Base-by-base conservation (phyloP, 2,329 filamentous ascomycete species). In the Colletotrichum zoysiae region DNA sequence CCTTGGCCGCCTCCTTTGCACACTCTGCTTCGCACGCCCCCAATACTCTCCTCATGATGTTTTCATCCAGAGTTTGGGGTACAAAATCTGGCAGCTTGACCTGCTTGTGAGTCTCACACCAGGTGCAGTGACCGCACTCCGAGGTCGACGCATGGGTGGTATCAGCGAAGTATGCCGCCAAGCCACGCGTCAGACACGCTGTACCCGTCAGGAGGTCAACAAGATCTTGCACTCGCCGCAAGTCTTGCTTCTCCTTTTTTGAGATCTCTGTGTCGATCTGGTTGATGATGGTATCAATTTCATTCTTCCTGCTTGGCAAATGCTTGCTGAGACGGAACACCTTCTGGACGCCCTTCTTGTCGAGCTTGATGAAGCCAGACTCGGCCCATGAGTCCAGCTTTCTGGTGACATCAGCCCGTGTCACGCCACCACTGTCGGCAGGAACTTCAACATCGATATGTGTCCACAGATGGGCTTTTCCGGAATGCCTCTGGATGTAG, bases 81-180 rank as follows among this genome's bases (percentile, higher is more conserved):
- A 82, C 79, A 38, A 81, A 82, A 0, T 81, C 76, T 0, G 85
- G 81, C 14, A 86, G 77, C 7, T 78, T 68, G 2, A 87, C 76
- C 0, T 80, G 75, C 61, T 77, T 74, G 2, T 82, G 81, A 0
- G 81, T 84, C 9, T 79, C 65, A 68, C 85, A 87, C 74, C 79
- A 87, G 0, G 86, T 88, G 76, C 88, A 90, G 71, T 89, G 86
- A 0, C 87, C 88, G 68, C 89, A 91, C 23, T 83, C 80, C 0
- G 77, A 82, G 83, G 0, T 79, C 79, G 5, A 81, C 79, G 0
- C 85, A 84, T 3, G 89, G 77, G 4, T 77, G 2, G 26, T 77
- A 78, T 90, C 89, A 30, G 88, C 89, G 72, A 91, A 91, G 74
- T 91, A 86, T 35, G 83, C 75, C 0, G 89, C 87, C 0, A 92